Evolutionary conservation across 305 asterid genomes (phyloP).

Genomic region (Plantago lanceolata): DNA sequence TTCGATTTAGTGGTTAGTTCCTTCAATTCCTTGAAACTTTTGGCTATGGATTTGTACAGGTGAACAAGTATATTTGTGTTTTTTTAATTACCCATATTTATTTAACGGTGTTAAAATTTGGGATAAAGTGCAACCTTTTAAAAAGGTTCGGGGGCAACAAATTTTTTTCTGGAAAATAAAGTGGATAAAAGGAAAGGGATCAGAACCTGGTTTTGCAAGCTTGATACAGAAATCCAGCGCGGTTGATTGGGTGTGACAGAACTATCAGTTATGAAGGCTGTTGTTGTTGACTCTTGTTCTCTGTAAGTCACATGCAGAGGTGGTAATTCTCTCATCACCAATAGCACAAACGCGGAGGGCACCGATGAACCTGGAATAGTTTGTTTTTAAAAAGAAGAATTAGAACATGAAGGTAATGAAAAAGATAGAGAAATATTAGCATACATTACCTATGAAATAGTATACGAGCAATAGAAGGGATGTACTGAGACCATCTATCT

Average conservation of each 20-base stretch:
- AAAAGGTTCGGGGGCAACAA: too few species aligned
- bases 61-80: too few species aligned
- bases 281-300: constrained; percentile 56
- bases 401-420: not conserved
- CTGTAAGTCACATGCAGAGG: constrained; percentile 42
- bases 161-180: too few species aligned
- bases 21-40: too few species aligned
- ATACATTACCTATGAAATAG: constrained; percentile 47
- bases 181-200: constrained; percentile 9
- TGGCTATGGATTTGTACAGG: too few species aligned
- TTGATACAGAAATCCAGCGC: constrained; percentile 59
- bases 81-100: too few species aligned
- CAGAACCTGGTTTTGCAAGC: constrained; percentile 68
- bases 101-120: too few species aligned
- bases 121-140: too few species aligned
- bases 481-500: constrained; percentile 28
- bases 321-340: constrained; percentile 94
- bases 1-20: too few species aligned
- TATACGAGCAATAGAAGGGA: constrained; percentile 42
- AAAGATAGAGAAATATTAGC: not conserved
- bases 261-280: constrained; percentile 61
- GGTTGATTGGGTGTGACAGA: constrained; percentile 47
- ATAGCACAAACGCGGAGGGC: constrained; percentile 74
- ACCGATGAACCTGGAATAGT: constrained; percentile 76
- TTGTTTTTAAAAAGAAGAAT: not conserved